These are phyloP conservation scores for Teratosphaeria viscida DNA, from an alignment of 2,329 filamentous ascomycete genomes.

Conservation along the genomic window DNA sequence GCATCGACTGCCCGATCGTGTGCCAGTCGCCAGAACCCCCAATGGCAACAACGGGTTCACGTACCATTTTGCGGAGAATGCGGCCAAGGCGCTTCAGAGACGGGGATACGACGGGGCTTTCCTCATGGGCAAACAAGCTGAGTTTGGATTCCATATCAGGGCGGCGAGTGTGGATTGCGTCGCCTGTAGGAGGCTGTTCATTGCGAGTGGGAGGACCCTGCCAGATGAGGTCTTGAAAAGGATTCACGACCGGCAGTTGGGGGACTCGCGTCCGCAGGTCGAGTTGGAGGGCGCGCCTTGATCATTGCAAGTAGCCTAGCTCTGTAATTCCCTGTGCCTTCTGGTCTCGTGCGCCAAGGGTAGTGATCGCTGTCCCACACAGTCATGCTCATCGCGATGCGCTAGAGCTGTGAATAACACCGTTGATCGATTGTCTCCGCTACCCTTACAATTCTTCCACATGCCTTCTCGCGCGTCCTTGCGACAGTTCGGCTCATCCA, in stretches of 20 bases:
- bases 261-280: neutral
- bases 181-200: neutral
- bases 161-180: neutral
- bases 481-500: neutral
- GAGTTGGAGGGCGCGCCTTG: neutral
- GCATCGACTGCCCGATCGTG: neutral
- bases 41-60: neutral
- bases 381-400: too few species aligned
- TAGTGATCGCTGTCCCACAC: too few species aligned
- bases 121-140: neutral
- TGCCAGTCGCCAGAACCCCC: neutral
- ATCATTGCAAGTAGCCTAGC: neutral
- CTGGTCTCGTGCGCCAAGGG: too few species aligned
- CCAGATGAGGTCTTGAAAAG: neutral
- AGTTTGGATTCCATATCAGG: neutral
- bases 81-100: neutral
- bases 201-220: neutral
- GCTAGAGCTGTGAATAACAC: too few species aligned
- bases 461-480: neutral
- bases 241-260: neutral
- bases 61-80: neutral
- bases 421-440: too few species aligned
- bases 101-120: neutral
- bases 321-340: too few species aligned
- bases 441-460: fast-evolving